A percentile compares a stretch with the other conserved stretches of the same genome.
These are phyloP conservation scores for Litchi chinensis DNA, from an alignment of 345 rosid species.

Conservation along the genomic window DNA sequence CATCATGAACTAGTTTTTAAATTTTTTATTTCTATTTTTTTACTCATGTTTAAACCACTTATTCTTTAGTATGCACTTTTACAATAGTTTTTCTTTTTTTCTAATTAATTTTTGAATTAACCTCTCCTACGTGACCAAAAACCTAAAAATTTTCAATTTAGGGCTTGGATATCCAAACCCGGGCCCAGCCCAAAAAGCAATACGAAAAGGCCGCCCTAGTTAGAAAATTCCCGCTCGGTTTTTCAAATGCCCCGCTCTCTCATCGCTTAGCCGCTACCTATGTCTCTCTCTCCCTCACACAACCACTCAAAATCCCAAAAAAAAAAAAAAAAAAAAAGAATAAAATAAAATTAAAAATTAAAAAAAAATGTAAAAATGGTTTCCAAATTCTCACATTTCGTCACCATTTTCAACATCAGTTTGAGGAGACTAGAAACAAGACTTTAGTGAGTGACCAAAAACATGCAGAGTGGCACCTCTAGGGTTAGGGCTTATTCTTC, in stretches of 20 bases:
- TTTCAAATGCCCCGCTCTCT: constrained; percentile 19
- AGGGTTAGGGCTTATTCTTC: constrained; percentile 16
- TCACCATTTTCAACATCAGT: constrained; percentile 12
- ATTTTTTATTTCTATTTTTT: too few species aligned
- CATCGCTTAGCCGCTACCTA: not conserved
- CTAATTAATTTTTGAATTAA: too few species aligned
- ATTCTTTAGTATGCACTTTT: too few species aligned
- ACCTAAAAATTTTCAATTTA: too few species aligned
- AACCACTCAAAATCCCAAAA: not conserved
- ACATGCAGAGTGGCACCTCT: constrained; percentile 29
- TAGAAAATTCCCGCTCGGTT: constrained; percentile 18
- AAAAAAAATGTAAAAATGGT: not conserved
- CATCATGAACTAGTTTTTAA: too few species aligned
- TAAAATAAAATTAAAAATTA: not conserved
- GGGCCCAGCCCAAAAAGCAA: not conserved
- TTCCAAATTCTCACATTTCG: not conserved
- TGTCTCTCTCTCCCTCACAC: not conserved
- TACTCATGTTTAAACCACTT: too few species aligned
- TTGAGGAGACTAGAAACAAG: not conserved
- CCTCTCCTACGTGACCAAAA: too few species aligned
- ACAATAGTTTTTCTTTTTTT: too few species aligned
- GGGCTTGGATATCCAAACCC: not conserved
- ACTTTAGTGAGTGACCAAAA: not conserved
- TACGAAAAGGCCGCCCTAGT: not conserved
- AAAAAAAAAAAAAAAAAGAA: too few species aligned